Evolutionary conservation across 2,329 filamentous ascomycete genomes (phyloP), one percentile per base, ranked within the genome.

Genomic region (Exophiala alcalophila): DNA sequence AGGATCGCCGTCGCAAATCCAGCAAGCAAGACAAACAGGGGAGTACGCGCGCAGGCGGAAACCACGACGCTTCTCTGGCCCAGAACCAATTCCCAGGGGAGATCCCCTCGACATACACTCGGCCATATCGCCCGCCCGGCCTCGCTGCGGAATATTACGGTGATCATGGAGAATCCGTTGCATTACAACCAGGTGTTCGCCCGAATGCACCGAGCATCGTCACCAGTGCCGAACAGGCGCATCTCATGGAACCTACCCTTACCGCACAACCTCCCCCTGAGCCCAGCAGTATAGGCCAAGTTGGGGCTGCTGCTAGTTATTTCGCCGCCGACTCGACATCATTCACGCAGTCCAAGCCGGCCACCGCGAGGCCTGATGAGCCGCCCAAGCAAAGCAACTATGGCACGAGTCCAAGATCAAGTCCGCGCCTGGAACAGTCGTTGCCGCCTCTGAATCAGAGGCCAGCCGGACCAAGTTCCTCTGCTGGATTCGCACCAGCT

Each of bases 141-240:
- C 67, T 69, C 24, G 77, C 77, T 4, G 72, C 80, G 11, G 77
- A 80, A 23, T 83, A 80, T 59, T 83, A 82, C 58, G 70, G 73
- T 29, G 79, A 82, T 57, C 71, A 78, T 54, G 79, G 78, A 8
- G 66, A 81, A 57, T 80, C 76, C 12, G 78, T 83, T 2, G 58
- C 65, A 7, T 59, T 66, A 9, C 80, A 83, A 58, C 79, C 80
- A 5, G 80, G 80, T n/a, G 67, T 79, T 8, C 68, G 79, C 29
- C 70, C 75, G 5, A 61, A 70, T 11, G 65, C 66, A 21, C 74
- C 75, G 16, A 67, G 71, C 1, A 67, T 80, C 25, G 73, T 80
- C 42, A 68, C 75, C 11, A 72, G 70, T 21, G 68, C 71, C 28
- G 56, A 58, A 37, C 72, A 80, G 48, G 71, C 75, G 18, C 78